Conservation (phyloP, 1,284 basidiomycete genomes). For the Sanguinoderma infundibulare region DNA sequence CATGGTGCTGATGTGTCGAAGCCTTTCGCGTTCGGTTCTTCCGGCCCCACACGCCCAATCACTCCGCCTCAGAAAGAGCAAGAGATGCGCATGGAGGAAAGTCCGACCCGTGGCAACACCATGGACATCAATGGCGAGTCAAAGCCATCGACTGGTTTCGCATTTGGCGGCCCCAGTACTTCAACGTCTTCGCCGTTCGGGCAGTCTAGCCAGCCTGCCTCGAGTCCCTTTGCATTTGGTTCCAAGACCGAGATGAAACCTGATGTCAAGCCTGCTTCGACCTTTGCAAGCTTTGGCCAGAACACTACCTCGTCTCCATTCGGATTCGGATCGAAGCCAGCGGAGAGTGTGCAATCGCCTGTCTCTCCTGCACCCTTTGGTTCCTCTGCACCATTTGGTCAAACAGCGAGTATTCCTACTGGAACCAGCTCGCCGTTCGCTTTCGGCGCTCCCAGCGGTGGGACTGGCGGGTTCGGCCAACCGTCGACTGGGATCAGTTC, state of each 20-base stretch:
- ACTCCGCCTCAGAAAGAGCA: constrained; percentile 37
- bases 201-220: constrained; percentile 24
- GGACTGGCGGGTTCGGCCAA: constrained; percentile 35
- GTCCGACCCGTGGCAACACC: constrained; percentile 33
- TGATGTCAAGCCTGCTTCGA: constrained; percentile 25
- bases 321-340: constrained; percentile 32
- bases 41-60: constrained; percentile 23
- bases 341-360: constrained; percentile 26
- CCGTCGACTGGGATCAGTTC: constrained; percentile 22
- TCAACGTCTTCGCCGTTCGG: constrained; percentile 29
- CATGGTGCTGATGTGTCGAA: constrained; percentile 25
- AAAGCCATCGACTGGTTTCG: constrained; percentile 24
- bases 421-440: constrained; percentile 24
- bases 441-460: constrained; percentile 26
- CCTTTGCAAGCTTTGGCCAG: constrained; percentile 27
- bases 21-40: constrained; percentile 31
- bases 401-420: constrained; percentile 22
- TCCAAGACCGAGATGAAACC: constrained; percentile 24
- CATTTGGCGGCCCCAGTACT: constrained; percentile 23
- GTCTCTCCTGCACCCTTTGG: constrained; percentile 26
- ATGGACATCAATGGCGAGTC: constrained; percentile 34
- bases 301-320: constrained; percentile 21
- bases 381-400: constrained; percentile 27
- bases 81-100: constrained; percentile 43
- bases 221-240: constrained; percentile 30